phyloP scores from a whole-genome alignment of 2,329 filamentous ascomycete species.

The Neofusicoccum sp. region DNA sequence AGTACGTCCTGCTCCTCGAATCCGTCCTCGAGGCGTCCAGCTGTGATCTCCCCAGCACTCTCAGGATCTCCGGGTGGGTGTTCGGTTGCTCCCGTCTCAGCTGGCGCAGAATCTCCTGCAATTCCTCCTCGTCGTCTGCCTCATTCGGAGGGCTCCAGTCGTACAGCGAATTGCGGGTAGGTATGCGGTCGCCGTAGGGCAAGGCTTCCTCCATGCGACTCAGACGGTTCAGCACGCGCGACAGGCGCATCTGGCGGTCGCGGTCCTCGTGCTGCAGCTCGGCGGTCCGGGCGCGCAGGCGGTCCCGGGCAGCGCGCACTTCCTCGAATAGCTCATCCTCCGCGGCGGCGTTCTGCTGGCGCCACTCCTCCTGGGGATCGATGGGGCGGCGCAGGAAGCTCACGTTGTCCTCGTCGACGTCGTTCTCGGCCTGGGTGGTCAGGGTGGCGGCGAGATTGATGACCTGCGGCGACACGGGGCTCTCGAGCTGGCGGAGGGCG shows the following conservation, averaged over 20 bases:
- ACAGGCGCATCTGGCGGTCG: conserved; percentile 41
- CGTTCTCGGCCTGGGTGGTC: conserved; percentile 46
- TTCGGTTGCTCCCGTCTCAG: conserved; percentile 39
- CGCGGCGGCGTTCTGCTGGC: conserved; percentile 28
- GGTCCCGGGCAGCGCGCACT: conserved; percentile 18
- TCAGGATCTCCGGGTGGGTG: conserved; percentile 39
- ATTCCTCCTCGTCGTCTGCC: conserved; percentile 34
- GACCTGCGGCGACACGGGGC: conserved; percentile 41
- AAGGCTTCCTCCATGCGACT: conserved; percentile 44
- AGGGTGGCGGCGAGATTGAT: conserved; percentile 52
- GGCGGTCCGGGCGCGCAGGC: conserved; percentile 21
- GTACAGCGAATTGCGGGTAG: conserved; percentile 56
- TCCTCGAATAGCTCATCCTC: conserved; percentile 18
- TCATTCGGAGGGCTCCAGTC: conserved; percentile 57
- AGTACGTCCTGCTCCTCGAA: conserved; percentile 25
- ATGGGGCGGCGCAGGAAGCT: conserved; percentile 49
- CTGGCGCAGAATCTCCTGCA: conserved; percentile 42
- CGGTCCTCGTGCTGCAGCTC: conserved; percentile 37
- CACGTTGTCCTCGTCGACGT: conserved; percentile 49
- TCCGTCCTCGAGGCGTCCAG: conserved; percentile 32
- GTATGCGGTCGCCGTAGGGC: conserved; percentile 55
- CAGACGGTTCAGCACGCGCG: conserved; percentile 46
- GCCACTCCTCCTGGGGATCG: conserved; percentile 36
- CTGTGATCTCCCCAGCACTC: conserved; percentile 37
- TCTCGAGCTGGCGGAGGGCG: conserved; percentile 47